Conservation (phyloP, 2,329 filamentous ascomycete genomes). For the Fusarium sp. region DNA sequence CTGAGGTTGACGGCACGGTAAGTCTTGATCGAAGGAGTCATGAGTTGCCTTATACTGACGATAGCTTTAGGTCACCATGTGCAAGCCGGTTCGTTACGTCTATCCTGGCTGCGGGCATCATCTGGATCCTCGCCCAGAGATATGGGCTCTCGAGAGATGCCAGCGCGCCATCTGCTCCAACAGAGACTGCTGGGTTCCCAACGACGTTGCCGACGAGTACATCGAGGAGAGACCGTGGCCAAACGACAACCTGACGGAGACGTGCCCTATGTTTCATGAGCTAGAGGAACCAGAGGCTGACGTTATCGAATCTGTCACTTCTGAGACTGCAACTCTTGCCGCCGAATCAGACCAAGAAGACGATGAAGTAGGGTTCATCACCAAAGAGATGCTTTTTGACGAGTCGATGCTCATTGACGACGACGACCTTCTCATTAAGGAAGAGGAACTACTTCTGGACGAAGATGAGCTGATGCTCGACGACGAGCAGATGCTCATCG, state of each 20-base stretch:
- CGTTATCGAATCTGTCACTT: not conserved
- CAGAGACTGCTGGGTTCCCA: conserved; percentile 40
- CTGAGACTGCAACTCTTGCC: not conserved
- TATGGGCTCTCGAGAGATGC: conserved; percentile 36
- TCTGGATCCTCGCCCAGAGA: conserved; percentile 6
- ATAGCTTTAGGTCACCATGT: conserved; percentile 32
- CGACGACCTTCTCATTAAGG: not conserved
- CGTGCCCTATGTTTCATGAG: conserved; percentile 2
- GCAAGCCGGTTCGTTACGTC: conserved; percentile 37
- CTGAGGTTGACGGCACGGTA: not conserved
- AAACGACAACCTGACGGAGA: conserved; percentile 1
- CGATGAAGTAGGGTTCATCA: not conserved
- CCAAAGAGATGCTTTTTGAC: not conserved
- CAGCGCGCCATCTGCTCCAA: conserved; percentile 4
- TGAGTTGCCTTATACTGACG: not conserved
- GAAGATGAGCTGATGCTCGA: not conserved
- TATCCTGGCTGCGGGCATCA: conserved; percentile 41
- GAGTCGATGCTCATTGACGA: not conserved
- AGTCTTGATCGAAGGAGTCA: not conserved
- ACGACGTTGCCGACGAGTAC: not conserved
- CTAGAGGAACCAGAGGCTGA: not conserved
- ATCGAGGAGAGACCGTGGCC: conserved; percentile 24
- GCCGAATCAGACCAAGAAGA: accelerated
- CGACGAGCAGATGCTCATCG: not conserved
- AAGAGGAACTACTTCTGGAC: not conserved